These are phyloP conservation scores for Boletus patriciae DNA, from an alignment of 768 basidiomycete genomes.

Conservation along the genomic window DNA sequence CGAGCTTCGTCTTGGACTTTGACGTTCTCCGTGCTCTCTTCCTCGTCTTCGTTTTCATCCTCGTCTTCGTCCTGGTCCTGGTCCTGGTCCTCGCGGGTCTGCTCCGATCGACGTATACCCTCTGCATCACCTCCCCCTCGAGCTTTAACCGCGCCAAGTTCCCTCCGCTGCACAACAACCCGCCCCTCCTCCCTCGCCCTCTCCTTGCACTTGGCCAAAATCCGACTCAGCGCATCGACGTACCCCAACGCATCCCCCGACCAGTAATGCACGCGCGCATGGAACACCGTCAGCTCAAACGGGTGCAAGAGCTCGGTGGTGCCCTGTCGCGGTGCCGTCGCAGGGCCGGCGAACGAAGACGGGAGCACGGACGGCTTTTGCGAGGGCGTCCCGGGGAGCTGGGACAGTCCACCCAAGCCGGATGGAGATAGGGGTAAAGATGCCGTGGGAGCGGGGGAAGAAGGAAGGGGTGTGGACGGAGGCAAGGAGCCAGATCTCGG, in stretches of 20 bases:
- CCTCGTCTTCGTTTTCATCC: background rate
- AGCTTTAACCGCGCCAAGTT: background rate
- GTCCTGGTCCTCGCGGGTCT: slow-evolving; percentile 25
- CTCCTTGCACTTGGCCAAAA: slow-evolving; percentile 60
- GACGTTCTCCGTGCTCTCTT: background rate
- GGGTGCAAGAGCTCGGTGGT: slow-evolving; percentile 27
- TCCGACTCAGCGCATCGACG: slow-evolving; percentile 66
- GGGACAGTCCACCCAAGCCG: slow-evolving; percentile 16
- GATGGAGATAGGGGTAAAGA: slow-evolving; percentile 23
- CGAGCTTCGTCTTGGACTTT: background rate
- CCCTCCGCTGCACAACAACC: slow-evolving; percentile 16
- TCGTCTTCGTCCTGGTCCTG: background rate
- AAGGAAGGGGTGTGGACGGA: slow-evolving; percentile 29
- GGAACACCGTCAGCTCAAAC: slow-evolving; percentile 64
- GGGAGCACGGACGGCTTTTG: slow-evolving; percentile 17
- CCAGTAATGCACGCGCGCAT: slow-evolving; percentile 78
- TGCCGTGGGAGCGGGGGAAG: slow-evolving; percentile 27
- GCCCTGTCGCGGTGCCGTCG: slow-evolving; percentile 25
- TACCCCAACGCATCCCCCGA: slow-evolving; percentile 78
- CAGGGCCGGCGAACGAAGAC: background rate
- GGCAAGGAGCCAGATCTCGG: slow-evolving; percentile 34
- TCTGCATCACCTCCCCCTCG: background rate
- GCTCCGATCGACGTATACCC: background rate
- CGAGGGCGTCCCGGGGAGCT: slow-evolving; percentile 27
- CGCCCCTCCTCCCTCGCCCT: slow-evolving; percentile 42